Evolutionary conservation across 129 eudicot species (phyloP).

Genomic region (Gnaphalium uliginosum): DNA sequence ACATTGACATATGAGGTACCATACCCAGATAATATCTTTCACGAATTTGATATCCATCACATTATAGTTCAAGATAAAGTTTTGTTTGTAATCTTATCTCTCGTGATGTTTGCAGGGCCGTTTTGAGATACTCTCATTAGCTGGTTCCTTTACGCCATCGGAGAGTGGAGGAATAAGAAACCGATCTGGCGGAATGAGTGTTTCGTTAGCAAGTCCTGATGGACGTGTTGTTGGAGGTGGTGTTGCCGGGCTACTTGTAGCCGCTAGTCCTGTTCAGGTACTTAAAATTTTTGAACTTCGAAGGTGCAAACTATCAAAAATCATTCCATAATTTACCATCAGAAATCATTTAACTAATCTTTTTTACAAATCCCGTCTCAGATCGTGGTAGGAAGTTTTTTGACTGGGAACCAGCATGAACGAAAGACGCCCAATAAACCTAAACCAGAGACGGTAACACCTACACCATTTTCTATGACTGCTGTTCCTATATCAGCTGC

Average conservation of each 20-base stretch:
- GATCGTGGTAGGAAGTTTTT: slow-evolving; percentile 84
- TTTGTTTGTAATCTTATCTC: background rate
- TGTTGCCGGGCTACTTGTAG: slow-evolving; percentile 80
- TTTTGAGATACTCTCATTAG: slow-evolving; percentile 81
- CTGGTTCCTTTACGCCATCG: slow-evolving; percentile 84
- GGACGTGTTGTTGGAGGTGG: slow-evolving; percentile 94
- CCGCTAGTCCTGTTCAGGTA: slow-evolving; percentile 63
- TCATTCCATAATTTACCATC: background rate
- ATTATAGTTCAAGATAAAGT: background rate
- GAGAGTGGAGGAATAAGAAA: slow-evolving; percentile 84
- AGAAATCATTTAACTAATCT: background rate
- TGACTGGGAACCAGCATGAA: slow-evolving; percentile 72
- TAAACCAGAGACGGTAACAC: slow-evolving; percentile 39
- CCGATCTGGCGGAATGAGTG: slow-evolving; percentile 85
- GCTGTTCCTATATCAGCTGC: slow-evolving; percentile 43
- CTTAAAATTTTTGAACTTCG: background rate
- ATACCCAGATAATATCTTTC: background rate
- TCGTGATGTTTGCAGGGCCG: slow-evolving; percentile 57
- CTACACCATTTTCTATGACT: slow-evolving; percentile 31
- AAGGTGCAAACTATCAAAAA: background rate
- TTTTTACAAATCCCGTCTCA: slow-evolving; percentile 19
- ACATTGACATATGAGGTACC: slow-evolving; percentile 92
- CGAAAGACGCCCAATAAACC: slow-evolving; percentile 62
- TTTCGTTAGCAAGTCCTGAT: slow-evolving; percentile 86
- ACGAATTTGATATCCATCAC: background rate